Percentiles rank a stretch among this genome's conserved stretches.
These are phyloP conservation scores for Panaeolus cyanescens DNA, from an alignment of 768 basidiomycete species.

Conservation along the genomic window DNA sequence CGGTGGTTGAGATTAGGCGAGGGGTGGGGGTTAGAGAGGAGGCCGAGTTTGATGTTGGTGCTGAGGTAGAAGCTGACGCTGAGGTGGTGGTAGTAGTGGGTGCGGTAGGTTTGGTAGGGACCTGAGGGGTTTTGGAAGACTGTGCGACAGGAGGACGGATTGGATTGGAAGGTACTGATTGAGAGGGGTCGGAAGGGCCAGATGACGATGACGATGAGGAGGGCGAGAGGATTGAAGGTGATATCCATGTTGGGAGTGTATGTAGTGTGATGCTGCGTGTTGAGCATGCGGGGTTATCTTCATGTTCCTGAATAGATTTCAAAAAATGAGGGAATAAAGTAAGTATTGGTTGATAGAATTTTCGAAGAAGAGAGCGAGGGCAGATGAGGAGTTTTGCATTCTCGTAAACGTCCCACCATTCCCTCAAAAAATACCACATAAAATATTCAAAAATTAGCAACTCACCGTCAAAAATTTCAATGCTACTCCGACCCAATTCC, in stretches of 20 bases:
- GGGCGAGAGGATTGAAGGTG: not conserved
- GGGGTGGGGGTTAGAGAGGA: slow-evolving; percentile 48
- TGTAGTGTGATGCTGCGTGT: slow-evolving; percentile 8
- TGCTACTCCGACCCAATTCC: slow-evolving; percentile 51
- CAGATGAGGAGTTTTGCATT: not conserved
- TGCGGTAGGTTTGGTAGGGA: not conserved
- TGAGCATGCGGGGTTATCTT: slow-evolving; percentile 7
- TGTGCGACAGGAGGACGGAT: slow-evolving; percentile 7
- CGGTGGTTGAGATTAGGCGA: slow-evolving; percentile 73
- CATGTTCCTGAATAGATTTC: slow-evolving; percentile 5
- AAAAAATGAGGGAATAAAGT: no score
- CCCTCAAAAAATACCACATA: not conserved
- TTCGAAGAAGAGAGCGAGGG: slow-evolving; percentile 12
- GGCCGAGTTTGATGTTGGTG: slow-evolving; percentile 8
- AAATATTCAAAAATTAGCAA: slow-evolving; percentile 7
- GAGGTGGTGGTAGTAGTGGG: slow-evolving; percentile 8
- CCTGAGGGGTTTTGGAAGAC: not conserved
- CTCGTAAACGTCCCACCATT: no score
- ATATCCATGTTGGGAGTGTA: slow-evolving; percentile 7
- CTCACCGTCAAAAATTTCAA: slow-evolving; percentile 56
- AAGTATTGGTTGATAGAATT: no score
- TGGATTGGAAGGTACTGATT: no score
- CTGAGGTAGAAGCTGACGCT: not conserved
- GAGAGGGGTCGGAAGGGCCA: not conserved
- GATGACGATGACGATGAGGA: not conserved